Conservation (phyloP, 352 stramenopile genomes). For the Peronosclerospora sorghi region DNA sequence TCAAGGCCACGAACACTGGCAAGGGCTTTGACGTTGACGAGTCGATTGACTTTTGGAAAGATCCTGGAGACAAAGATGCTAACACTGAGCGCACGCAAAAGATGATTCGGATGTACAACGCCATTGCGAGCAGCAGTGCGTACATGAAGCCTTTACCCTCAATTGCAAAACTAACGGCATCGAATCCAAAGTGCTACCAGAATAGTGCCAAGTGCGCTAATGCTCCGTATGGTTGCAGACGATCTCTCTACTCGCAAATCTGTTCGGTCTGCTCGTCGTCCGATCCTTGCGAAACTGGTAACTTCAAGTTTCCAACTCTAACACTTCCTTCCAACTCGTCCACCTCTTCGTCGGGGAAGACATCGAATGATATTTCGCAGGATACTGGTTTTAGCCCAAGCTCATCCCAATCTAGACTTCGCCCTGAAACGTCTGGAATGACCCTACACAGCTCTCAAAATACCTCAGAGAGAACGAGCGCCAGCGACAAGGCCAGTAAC, state of each 20-base stretch:
- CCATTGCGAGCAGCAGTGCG: conserved; percentile 10
- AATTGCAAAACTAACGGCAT: conserved; percentile 17
- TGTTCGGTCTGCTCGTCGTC: conserved; percentile 35
- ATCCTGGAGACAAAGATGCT: conserved; percentile 30
- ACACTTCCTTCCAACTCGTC: conserved; percentile 14
- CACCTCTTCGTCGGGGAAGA: conserved; percentile 3
- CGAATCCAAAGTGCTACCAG: conserved; percentile 50
- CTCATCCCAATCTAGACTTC: background rate
- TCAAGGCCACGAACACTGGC: conserved; percentile 21
- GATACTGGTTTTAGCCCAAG: conserved; percentile 1
- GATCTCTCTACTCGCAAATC: conserved; percentile 44
- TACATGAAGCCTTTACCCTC: conserved; percentile 44
- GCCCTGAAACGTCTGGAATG: background rate
- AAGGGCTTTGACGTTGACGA: conserved; percentile 19
- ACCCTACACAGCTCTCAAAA: conserved; percentile 3
- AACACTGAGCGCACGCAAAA: conserved; percentile 35
- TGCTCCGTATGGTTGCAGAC: conserved; percentile 37
- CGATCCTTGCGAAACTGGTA: conserved; percentile 22
- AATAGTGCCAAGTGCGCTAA: conserved; percentile 41
- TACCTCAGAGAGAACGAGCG: conserved; percentile 4
- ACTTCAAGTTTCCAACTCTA: conserved; percentile 39
- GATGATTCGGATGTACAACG: conserved; percentile 38
- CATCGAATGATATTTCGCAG: conserved; percentile 1
- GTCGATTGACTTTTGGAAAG: conserved; percentile 53
- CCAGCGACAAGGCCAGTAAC: conserved; percentile 7